Evolutionary conservation across 139 green algal genomes (phyloP).

Genomic region (Closterium sp.): DNA sequence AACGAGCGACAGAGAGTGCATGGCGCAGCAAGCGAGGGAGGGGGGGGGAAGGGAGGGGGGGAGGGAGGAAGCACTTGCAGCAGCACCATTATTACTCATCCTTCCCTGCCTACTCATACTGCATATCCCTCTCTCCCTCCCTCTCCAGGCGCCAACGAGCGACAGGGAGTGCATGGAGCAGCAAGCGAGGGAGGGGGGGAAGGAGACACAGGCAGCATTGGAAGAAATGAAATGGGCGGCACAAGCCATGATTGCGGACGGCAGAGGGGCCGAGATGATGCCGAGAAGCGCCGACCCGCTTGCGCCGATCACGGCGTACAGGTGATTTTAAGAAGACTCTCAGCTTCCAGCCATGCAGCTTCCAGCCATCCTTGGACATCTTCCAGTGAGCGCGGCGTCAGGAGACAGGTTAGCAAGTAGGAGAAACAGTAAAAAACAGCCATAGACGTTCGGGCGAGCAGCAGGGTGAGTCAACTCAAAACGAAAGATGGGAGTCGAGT

Average conservation of each 20-base stretch:
- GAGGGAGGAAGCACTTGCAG: no score
- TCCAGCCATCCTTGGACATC: background rate
- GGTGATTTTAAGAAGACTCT: background rate
- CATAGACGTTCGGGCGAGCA: no score
- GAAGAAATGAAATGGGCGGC: background rate
- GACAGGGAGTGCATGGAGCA: background rate
- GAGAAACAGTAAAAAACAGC: no score
- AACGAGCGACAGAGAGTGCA: background rate
- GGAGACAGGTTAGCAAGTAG: background rate
- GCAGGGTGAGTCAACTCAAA: no score
- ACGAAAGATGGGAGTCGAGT: no score
- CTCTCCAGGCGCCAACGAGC: background rate
- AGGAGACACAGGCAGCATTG: no score
- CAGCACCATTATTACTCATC: no score
- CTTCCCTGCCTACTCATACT: no score
- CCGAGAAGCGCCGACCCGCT: background rate
- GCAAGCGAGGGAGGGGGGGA: background rate
- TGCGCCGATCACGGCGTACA: background rate
- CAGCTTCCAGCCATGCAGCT: no score
- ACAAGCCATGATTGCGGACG: background rate
- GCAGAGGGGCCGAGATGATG: constrained; percentile 1
- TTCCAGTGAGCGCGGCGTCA: background rate
- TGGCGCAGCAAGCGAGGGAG: background rate
- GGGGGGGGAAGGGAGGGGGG: background rate
- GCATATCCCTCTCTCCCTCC: no score